A percentile compares a stretch with the other conserved stretches of the same genome.
phyloP scores from a whole-genome alignment of 1,139 yeast species.

The Geotrichum phurueaensis region DNA sequence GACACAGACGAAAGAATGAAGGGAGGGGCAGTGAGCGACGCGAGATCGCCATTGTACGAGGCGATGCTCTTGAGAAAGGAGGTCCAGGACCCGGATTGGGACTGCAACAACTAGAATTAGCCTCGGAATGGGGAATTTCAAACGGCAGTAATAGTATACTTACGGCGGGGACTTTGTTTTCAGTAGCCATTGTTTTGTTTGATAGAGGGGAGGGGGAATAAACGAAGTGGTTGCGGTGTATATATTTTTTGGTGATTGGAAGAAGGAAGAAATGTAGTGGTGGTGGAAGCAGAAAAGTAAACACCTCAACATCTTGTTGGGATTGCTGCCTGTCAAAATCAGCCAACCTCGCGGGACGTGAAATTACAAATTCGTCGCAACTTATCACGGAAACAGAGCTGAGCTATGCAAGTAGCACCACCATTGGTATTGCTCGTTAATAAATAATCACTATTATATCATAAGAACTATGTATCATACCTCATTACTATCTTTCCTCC shows the following conservation, averaged over 20 bases:
- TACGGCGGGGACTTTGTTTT: slow-evolving; percentile 23
- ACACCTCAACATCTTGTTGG: neutral
- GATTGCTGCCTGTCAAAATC: neutral
- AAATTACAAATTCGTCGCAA: neutral
- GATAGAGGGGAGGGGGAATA: neutral
- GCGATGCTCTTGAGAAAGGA: slow-evolving; percentile 87
- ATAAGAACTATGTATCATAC: neutral
- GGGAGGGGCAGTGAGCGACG: slow-evolving; percentile 96
- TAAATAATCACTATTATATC: neutral
- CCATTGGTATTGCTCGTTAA: neutral
- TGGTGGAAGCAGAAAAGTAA: neutral
- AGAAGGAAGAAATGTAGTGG: neutral
- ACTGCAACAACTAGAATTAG: slow-evolving; percentile 4
- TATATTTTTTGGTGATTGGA: neutral
- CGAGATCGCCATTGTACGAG: slow-evolving; percentile 87
- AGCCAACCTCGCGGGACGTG: neutral
- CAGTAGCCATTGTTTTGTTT: slow-evolving; percentile 14
- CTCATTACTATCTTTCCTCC: slow-evolving; percentile 23
- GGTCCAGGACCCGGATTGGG: slow-evolving; percentile 27
- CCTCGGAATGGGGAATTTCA: neutral
- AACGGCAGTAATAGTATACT: slow-evolving; percentile 4
- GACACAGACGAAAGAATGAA: slow-evolving; percentile 90
- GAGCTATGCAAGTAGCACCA: neutral
- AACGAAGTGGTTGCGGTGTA: neutral
- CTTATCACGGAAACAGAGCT: neutral